These are phyloP conservation scores for Obba rivulosa DNA, from an alignment of 768 basidiomycete genomes.

Conservation along the genomic window DNA sequence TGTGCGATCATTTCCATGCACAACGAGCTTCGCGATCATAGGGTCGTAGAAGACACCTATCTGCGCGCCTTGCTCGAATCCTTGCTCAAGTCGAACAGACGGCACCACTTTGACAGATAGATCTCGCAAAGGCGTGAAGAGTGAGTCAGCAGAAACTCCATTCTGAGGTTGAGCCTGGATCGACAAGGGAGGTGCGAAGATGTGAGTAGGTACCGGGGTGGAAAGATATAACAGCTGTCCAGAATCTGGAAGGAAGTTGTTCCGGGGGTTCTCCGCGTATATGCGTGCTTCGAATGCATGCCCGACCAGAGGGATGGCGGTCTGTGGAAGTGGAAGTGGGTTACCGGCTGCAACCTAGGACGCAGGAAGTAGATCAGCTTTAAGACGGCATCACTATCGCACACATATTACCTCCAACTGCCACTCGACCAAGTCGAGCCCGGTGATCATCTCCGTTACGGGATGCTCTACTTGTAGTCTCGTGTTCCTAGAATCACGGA, in stretches of 20 bases:
- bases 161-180: conserved; percentile 19
- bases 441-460: conserved; percentile 93
- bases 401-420: conserved; percentile 63
- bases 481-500: conserved; percentile 55
- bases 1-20: conserved; percentile 76
- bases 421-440: conserved; percentile 93
- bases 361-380: neutral
- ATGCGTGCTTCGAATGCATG: conserved; percentile 95
- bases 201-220: conserved; percentile 68
- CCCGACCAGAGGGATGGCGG: conserved; percentile 78
- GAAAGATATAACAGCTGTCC: conserved; percentile 77
- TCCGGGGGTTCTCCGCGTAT: conserved; percentile 92
- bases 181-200: conserved; percentile 48
- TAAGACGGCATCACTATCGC: neutral
- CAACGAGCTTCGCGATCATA: conserved; percentile 89
- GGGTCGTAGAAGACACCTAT: conserved; percentile 91
- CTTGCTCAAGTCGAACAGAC: conserved; percentile 65
- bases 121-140: conserved; percentile 35
- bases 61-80: conserved; percentile 77
- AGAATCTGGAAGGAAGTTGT: conserved; percentile 90
- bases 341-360: conserved; percentile 82
- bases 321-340: conserved; percentile 71
- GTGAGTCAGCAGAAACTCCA: neutral
- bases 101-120: conserved; percentile 31
- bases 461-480: conserved; percentile 87